These are phyloP conservation scores for Funneliformis caledonium DNA, from an alignment of 371 early-diverging fungal species.

Conservation along the genomic window DNA sequence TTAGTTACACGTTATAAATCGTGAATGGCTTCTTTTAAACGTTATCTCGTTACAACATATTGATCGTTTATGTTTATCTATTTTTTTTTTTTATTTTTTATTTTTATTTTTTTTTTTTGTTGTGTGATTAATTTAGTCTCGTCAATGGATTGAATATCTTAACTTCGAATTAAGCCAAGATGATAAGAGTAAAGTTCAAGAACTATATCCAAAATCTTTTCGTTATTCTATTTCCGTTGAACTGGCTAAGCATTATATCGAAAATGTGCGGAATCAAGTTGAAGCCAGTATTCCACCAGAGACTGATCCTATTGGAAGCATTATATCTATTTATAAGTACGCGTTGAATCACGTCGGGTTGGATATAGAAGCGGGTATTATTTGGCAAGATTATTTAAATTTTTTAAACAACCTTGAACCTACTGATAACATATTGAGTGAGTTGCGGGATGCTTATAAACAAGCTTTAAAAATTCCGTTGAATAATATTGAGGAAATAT, in stretches of 20 bases:
- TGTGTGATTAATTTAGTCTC: constrained; percentile 58
- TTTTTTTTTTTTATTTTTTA: neutral
- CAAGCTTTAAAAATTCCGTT: constrained; percentile 86
- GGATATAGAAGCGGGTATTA: constrained; percentile 87
- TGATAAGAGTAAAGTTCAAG: constrained; percentile 77
- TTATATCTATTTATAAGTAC: constrained; percentile 87
- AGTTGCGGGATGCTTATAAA: constrained; percentile 86
- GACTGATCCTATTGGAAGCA: constrained; percentile 73
- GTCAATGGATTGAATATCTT: constrained; percentile 83
- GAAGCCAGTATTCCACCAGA: constrained; percentile 54
- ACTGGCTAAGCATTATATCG: constrained; percentile 87
- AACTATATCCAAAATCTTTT: constrained; percentile 86
- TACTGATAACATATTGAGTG: constrained; percentile 60
- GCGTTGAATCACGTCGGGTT: constrained; percentile 85
- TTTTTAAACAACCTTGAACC: constrained; percentile 85
- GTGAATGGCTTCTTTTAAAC: neutral
- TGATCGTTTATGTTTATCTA: neutral
- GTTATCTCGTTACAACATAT: constrained; percentile 7
- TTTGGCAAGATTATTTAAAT: constrained; percentile 90
- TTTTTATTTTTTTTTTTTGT: too few relatives aligned
- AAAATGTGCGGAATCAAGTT: constrained; percentile 82
- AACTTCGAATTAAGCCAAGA: constrained; percentile 83
- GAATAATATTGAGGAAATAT: constrained; percentile 85
- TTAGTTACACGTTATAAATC: neutral
- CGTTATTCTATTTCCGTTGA: constrained; percentile 82